Evolutionary conservation across 441 rosid genomes (phyloP), one percentile per base, ranked within the genome.

Genomic region (Theobroma grandiflorum): DNA sequence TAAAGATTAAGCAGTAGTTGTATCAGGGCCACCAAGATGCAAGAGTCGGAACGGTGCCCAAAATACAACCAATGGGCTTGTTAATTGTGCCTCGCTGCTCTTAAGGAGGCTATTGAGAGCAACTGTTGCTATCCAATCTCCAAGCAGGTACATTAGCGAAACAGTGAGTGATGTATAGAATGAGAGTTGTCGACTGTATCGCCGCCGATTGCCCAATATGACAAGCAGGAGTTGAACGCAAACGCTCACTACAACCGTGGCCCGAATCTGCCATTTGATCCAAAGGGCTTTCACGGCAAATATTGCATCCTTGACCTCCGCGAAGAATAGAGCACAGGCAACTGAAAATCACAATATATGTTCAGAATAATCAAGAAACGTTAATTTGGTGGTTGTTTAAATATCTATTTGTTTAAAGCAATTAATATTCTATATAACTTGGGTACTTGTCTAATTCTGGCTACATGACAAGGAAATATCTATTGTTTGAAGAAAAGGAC

Each of bases 281-380:
- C 55, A 43, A 58, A 58, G 26, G 8, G 20, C 2, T 26, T 18
- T 58, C 63, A 58, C 22, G 1, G 26, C 10, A 18, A 58, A 20
- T 20, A 8, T 18, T 20, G 9, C 63, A 58, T 8, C 1, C 26
- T 20, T 58, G 22, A 58, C 26, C 22, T 58, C 63, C 9, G 63
- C n/a, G 11, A 18, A 58, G 4, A 58, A 58, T 2, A 58, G 10
- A 22, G 63, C 63, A 8, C 63, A 18, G 35, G 63, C 63, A 58
- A 58, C 91, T 55, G 93, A 88, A 79, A 90, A 88, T 80, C 91
- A 22, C 10, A 43, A 26, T 26, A 26, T 26, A 26, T 26, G 31
- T 26, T 26, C 31, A 26, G 31, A 26, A 26, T 26, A 26, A 26
- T 26, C 31, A 26, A 26, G 31, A 26, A 26, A 26, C 47, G 47